These are phyloP conservation scores for Colletotrichum ledebouriae DNA, from an alignment of 2,329 filamentous ascomycete genomes.

Conservation along the genomic window DNA sequence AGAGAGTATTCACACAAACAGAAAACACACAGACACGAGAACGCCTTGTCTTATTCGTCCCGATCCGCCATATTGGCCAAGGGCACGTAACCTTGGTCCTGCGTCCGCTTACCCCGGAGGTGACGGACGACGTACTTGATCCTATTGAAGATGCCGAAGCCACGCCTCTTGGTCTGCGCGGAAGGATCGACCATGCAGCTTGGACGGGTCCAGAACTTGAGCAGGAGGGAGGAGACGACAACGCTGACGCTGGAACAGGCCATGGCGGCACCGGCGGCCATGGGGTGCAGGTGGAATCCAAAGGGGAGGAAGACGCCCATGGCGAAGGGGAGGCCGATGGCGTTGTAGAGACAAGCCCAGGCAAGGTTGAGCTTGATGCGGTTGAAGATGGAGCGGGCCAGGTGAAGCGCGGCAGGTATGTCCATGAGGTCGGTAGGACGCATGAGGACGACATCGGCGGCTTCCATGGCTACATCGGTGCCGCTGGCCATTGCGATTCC, in stretches of 20 bases:
- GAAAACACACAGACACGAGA: background rate
- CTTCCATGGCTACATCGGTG: constrained; percentile 98
- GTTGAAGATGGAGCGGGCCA: constrained; percentile 87
- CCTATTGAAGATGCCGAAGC: constrained; percentile 59
- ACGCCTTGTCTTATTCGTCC: constrained; percentile 32
- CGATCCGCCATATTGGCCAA: constrained; percentile 64
- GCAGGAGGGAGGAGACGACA: constrained; percentile 83
- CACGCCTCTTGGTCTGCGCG: constrained; percentile 68
- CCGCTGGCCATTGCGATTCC: constrained; percentile 94
- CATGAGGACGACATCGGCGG: constrained; percentile 97
- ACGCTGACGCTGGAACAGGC: constrained; percentile 91
- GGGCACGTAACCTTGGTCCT: constrained; percentile 71
- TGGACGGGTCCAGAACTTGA: constrained; percentile 90
- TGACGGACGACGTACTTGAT: constrained; percentile 56
- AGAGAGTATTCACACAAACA: background rate
- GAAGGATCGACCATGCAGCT: constrained; percentile 84
- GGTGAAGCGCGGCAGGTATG: constrained; percentile 87
- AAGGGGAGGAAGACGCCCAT: constrained; percentile 97
- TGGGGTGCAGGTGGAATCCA: constrained; percentile 88
- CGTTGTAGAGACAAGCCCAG: constrained; percentile 95
- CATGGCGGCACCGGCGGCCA: constrained; percentile 96
- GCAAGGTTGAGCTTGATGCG: constrained; percentile 94
- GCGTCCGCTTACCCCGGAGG: constrained; percentile 54
- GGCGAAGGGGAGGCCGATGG: constrained; percentile 91
- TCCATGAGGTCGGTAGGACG: constrained; percentile 90